Conservation (phyloP, 192 early-diverging fungal genomes). For the Gryganskiella cystojenkinii region DNA sequence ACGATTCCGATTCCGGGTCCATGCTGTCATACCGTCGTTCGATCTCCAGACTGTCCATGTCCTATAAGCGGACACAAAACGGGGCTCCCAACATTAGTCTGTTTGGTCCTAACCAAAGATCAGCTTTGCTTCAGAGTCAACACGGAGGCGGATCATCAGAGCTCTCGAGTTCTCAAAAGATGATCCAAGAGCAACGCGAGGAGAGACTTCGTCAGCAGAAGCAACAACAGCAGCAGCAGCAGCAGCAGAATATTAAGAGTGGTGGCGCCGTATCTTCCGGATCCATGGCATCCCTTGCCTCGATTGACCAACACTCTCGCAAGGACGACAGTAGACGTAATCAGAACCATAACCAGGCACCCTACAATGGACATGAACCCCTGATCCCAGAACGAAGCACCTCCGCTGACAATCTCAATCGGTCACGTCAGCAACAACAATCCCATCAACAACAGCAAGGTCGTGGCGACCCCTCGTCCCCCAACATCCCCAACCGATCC, state of each 20-base stretch:
- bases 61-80: constrained; percentile 27
- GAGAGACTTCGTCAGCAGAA: constrained; percentile 41
- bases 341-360: background rate
- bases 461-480: constrained; percentile 30
- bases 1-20: constrained; percentile 45
- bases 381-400: constrained; percentile 38
- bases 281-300: constrained; percentile 12
- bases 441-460: constrained; percentile 4
- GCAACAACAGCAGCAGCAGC: constrained; percentile 32
- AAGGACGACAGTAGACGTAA: constrained; percentile 22
- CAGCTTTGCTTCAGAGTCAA: constrained; percentile 14
- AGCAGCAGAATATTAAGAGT: constrained; percentile 6
- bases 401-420: constrained; percentile 20
- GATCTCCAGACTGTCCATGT: constrained; percentile 42
- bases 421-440: constrained; percentile 19
- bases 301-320: constrained; percentile 9
- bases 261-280: background rate
- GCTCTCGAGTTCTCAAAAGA: constrained; percentile 32
- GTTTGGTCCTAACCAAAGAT: constrained; percentile 29
- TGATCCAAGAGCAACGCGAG: constrained; percentile 50
- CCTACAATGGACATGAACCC: background rate
- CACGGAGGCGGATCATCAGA: constrained; percentile 4
- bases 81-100: constrained; percentile 42
- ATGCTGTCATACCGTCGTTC: constrained; percentile 44
- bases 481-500: constrained; percentile 15